Evolutionary conservation across 2,329 filamentous ascomycete genomes (phyloP), one percentile per base, ranked within the genome.

Genomic region (Emmonsiellopsis sp.): DNA sequence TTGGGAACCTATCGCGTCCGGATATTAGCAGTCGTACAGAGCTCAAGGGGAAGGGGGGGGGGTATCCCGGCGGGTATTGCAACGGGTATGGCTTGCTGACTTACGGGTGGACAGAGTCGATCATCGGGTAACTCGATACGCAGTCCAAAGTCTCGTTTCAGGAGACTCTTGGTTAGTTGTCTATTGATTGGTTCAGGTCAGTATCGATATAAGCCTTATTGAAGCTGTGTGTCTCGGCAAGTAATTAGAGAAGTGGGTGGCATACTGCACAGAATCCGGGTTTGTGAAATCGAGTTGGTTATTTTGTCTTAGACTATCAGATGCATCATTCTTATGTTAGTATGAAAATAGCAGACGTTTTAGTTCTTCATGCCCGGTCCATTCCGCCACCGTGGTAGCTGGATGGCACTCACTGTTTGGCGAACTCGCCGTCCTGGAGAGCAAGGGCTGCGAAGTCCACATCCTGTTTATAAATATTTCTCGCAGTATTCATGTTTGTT

Each of bases 71-170:
- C 21, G 21, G 10, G 27, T 34, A 37, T 42, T 46, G 40, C 9
- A 13, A 33, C 31, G 43, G 34, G 43, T 40, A 9, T 27, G 37
- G 27, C 42, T 14, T 13, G 7, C 8, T 13, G 50, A 59, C 75
- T 62, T 65, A 95, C 87, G 1, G 91, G 88, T 10, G 92, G 93
- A 65, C 92, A 97, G 0, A 98, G 76, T 21, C 92, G 78, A 67
- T 95, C 84, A 31, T 79, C 71, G 0, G 90, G 90, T 1, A 97
- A 74, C 5, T 85, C 76, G 11, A 96, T 72, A 0, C 74, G 63
- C 7, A 97, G 70, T 10, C 76, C 78, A 67, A 96, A 97, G 67
- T 96, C 85, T 11, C 79, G 71, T 55, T 80, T 81, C 14, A 97
- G 75, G 1, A 96, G 76, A 14, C 85, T 84, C 64, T 86, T 90